Conservation (phyloP, 345 rosid species). For the Moricandia arvensis region DNA sequence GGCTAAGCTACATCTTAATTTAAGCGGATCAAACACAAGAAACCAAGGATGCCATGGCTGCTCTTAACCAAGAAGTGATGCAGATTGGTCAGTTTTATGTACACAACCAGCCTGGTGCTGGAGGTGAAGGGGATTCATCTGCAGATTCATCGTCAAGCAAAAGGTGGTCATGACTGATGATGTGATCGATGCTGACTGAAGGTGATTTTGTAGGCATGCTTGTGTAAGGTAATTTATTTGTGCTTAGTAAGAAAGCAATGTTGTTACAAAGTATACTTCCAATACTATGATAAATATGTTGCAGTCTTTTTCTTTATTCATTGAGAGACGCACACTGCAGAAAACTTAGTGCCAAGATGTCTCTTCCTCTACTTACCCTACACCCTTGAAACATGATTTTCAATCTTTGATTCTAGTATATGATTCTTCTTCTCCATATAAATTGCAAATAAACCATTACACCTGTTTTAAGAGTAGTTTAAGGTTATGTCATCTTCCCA, state of each 20-base stretch:
- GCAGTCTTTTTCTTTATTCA: not conserved
- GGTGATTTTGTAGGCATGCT: not conserved
- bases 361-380: not conserved
- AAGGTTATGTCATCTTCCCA: not conserved
- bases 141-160: slow-evolving; percentile 41
- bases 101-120: slow-evolving; percentile 47
- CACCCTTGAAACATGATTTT: not conserved
- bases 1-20: slow-evolving; percentile 67
- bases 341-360: not conserved
- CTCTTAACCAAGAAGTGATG: slow-evolving; percentile 92
- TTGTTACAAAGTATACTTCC: not conserved
- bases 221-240: not conserved
- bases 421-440: not conserved
- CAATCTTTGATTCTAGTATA: not conserved
- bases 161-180: slow-evolving; percentile 55
- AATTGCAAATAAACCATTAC: not conserved
- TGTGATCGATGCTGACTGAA: slow-evolving; percentile 90
- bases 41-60: slow-evolving; percentile 79
- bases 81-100: slow-evolving; percentile 26
- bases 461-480: not conserved
- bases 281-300: not conserved
- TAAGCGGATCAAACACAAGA: slow-evolving; percentile 68
- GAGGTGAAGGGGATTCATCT: slow-evolving; percentile 53
- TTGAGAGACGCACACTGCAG: not conserved
- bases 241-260: not conserved